Evolutionary conservation across 139 green algal genomes (phyloP).

Genomic region (Deuterostichococcus epilithicus): DNA sequence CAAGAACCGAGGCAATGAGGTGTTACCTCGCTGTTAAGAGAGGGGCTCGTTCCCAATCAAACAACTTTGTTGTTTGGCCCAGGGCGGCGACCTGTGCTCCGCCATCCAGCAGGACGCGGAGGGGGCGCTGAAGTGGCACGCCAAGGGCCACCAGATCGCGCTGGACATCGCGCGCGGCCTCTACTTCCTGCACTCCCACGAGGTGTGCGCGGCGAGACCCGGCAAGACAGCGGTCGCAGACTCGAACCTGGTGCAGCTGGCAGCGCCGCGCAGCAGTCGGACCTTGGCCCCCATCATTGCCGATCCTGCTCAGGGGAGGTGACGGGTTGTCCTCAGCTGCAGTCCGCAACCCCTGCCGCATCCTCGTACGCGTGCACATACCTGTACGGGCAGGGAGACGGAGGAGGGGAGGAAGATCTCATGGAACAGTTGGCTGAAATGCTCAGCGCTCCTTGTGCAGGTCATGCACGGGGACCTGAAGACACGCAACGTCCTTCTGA

Average conservation of each 20-base stretch:
- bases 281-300: too few relatives aligned
- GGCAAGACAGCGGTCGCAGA: not conserved
- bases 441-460: conserved; percentile 12
- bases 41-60: too few relatives aligned
- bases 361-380: too few relatives aligned
- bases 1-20: too few relatives aligned
- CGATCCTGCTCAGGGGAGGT: not conserved
- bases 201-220: not conserved
- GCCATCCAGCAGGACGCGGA: not conserved
- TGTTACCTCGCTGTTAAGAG: too few relatives aligned
- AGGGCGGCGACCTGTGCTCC: not conserved
- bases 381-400: too few relatives aligned
- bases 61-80: not conserved
- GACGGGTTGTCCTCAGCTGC: not conserved
- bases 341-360: not conserved
- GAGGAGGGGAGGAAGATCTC: too few relatives aligned
- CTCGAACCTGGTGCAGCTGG: not conserved
- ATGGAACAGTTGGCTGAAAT: too few relatives aligned
- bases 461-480: conserved; percentile 32
- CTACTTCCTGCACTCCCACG: not conserved
- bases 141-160: not conserved
- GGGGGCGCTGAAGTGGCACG: not conserved
- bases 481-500: conserved; percentile 30
- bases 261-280: not conserved
- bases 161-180: not conserved